A percentile compares a stretch with the other conserved stretches of the same genome.
Evolutionary conservation across 345 rosid genomes (phyloP).

Genomic region (Erysimum cheiranthoides): DNA sequence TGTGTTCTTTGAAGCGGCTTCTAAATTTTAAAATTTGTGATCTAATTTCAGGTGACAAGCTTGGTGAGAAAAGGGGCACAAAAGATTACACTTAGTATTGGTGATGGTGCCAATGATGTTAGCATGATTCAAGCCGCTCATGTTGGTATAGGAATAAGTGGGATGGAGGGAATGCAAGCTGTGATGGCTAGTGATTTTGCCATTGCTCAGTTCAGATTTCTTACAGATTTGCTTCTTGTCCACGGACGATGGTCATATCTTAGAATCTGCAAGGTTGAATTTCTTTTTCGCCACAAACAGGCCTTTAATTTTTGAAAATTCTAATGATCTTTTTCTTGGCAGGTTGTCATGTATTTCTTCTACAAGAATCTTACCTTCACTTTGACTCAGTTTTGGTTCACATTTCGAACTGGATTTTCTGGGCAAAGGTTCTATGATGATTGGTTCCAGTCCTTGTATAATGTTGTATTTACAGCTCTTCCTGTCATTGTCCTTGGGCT

Average conservation of each 20-base stretch:
- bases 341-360: constrained; percentile 98
- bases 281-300: constrained; percentile 14
- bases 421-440: constrained; percentile 99
- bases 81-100: constrained; percentile 97
- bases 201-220: constrained; percentile 95
- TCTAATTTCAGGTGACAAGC: constrained; percentile 77
- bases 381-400: constrained; percentile 99
- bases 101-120: constrained; percentile 99
- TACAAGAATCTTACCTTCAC: constrained; percentile 99
- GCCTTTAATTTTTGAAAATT: not conserved
- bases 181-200: constrained; percentile 99
- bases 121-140: constrained; percentile 99
- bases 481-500: constrained; percentile 95
- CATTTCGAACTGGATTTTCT: constrained; percentile 96
- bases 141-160: constrained; percentile 98
- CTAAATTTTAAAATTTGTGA: constrained; percentile 10
- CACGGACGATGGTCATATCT: constrained; percentile 99
- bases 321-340: constrained; percentile 50
- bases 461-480: constrained; percentile 90
- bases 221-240: constrained; percentile 94
- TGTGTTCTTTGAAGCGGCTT: constrained; percentile 9
- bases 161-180: constrained; percentile 99
- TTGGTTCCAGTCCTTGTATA: constrained; percentile 98
- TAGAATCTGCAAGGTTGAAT: constrained; percentile 93
- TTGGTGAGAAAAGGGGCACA: constrained; percentile 94